Evolutionary conservation across 345 rosid genomes (phyloP).

Genomic region (Moricandia arvensis): DNA sequence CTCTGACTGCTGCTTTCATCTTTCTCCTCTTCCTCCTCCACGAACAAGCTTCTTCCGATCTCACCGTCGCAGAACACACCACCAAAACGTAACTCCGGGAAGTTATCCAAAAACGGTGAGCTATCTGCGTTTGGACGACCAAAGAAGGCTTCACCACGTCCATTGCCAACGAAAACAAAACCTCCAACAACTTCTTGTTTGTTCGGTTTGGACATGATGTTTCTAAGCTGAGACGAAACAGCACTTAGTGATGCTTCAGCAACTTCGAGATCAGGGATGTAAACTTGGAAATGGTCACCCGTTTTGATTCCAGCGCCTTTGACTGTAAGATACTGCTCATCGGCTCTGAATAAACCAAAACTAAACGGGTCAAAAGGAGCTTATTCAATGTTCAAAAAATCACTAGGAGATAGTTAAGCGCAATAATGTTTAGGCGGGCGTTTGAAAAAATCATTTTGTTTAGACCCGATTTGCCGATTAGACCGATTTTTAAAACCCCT

Average conservation of each 20-base stretch:
- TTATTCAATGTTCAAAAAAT: not conserved
- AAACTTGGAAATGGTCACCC: constrained; percentile 70
- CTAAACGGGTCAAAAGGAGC: constrained; percentile 14
- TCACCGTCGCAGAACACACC: constrained; percentile 74
- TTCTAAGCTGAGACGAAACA: constrained; percentile 41
- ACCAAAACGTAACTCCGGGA: constrained; percentile 55
- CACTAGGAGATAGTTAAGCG: too few relatives aligned
- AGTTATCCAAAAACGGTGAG: constrained; percentile 65
- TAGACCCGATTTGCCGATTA: too few relatives aligned
- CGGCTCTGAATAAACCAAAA: constrained; percentile 51
- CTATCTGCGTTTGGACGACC: constrained; percentile 45
- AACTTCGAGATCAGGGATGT: constrained; percentile 41
- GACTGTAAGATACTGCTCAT: constrained; percentile 57
- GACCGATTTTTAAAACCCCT: too few relatives aligned
- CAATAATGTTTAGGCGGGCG: too few relatives aligned
- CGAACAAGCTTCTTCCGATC: constrained; percentile 49
- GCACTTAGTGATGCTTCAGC: constrained; percentile 45
- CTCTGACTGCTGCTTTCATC: constrained; percentile 29
- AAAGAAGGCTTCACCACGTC: constrained; percentile 58
- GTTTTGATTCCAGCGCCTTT: constrained; percentile 56
- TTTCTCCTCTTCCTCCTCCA: constrained; percentile 11
- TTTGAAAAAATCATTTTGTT: too few relatives aligned
- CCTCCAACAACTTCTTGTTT: constrained; percentile 63
- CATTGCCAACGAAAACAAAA: constrained; percentile 52
- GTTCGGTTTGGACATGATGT: constrained; percentile 41